Evolutionary conservation across 352 stramenopile species (phyloP), one percentile per base, ranked within the genome.

Genomic region (Phytopythium litorale): DNA sequence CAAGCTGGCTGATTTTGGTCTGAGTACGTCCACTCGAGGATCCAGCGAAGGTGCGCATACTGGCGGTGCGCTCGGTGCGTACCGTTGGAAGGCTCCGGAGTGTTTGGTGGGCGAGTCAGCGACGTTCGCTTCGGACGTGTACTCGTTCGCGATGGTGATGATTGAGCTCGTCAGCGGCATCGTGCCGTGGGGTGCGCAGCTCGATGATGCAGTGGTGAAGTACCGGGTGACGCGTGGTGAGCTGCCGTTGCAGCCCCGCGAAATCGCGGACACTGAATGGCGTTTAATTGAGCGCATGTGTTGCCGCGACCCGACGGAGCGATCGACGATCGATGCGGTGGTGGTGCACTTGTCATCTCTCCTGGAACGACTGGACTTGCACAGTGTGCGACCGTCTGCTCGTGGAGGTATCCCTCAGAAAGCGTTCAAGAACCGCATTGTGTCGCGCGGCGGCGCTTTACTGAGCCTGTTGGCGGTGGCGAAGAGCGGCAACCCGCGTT

Each of bases 1-100:
- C 21, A 74, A 72, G 40, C 50, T 77, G 28, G 70, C 70, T 1
- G 70, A 77, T 37, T 77, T 77, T 62, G 67, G 70, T 1, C 51
- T 77, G 18, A 74, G 50, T 19, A 51, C 45, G 9, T 51, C 58
- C 15, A 55, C 6, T 53, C 2, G 38, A 28, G 23, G 25, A 28
- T 25, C 4, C 7, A 4, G 28, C 7, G 28, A 32, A 32, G 28
- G 32, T 18, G 28, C 32, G 3, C 28, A 48, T 28, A 54, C 16
- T 50, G 38, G 52, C 13, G 57, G 43, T 0, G 66, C 58, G 9
- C 58, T 71, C 15, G 70, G 70, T n/a, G 66, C 66, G 19, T 63
- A 63, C 35, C 50, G 66, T 15, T 73, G 69, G 69, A 76, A 73
- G 15, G 65, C 69, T 0, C 68, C 69, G 0, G 69, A 72, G 33